Evolutionary conservation across 306 rosid genomes (phyloP).

Genomic region (Trifolium repens): DNA sequence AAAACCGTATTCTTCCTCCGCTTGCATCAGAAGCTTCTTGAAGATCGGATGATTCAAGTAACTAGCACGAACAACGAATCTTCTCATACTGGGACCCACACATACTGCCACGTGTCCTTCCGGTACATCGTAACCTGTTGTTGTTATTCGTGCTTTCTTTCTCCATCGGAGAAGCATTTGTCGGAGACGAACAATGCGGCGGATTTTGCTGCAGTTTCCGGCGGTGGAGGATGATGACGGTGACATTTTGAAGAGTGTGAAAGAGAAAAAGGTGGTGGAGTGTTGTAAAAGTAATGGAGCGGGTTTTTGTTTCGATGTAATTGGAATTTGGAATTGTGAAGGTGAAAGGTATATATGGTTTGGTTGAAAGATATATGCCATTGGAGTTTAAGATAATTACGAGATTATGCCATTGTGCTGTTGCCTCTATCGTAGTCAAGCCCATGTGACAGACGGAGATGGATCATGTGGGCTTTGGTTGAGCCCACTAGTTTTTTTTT

Average conservation of each 20-base stretch:
- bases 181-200: slow-evolving; percentile 79
- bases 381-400: slow-evolving; percentile 63
- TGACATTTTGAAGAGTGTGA: slow-evolving; percentile 42
- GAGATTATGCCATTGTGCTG: slow-evolving; percentile 40
- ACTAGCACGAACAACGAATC: slow-evolving; percentile 75
- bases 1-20: slow-evolving; percentile 95
- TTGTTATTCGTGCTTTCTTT: slow-evolving; percentile 53
- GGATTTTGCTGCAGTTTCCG: slow-evolving; percentile 68
- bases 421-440: slow-evolving; percentile 29
- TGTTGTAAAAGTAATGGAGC: slow-evolving; percentile 8
- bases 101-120: slow-evolving; percentile 88
- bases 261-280: neutral
- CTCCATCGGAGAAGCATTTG: slow-evolving; percentile 90
- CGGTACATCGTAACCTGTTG: slow-evolving; percentile 71
- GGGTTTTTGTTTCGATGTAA: neutral
- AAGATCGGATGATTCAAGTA: slow-evolving; percentile 90
- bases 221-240: slow-evolving; percentile 34
- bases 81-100: slow-evolving; percentile 66
- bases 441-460: slow-evolving; percentile 43
- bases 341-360: slow-evolving; percentile 37
- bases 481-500: slow-evolving; percentile 39
- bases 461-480: slow-evolving; percentile 44
- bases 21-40: slow-evolving; percentile 69
- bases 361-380: slow-evolving; percentile 5
- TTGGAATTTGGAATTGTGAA: neutral